These are phyloP conservation scores for Colletotrichum kahawae DNA, from an alignment of 2,329 filamentous ascomycete genomes.

Conservation along the genomic window DNA sequence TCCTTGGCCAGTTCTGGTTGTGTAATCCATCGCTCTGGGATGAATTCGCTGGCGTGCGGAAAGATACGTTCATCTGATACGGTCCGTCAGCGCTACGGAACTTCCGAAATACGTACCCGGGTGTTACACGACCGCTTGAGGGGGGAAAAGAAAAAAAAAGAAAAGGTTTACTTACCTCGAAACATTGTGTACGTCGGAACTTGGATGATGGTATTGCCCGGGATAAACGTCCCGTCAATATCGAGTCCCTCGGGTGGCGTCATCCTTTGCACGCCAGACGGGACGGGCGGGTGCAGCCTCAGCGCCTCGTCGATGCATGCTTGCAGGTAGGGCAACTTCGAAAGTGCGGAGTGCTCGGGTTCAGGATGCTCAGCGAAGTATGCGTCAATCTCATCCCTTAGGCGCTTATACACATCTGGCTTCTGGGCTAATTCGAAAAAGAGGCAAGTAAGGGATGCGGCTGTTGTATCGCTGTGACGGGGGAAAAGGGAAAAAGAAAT, in stretches of 20 bases:
- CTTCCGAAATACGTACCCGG: background rate
- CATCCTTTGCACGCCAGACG: constrained; percentile 36
- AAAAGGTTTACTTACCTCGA: constrained; percentile 14
- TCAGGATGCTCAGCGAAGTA: constrained; percentile 15
- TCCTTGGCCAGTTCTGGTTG: constrained; percentile 25
- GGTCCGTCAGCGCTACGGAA: background rate
- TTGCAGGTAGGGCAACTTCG: constrained; percentile 33
- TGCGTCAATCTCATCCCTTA: constrained; percentile 23
- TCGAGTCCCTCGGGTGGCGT: constrained; percentile 41
- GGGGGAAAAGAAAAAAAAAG: background rate
- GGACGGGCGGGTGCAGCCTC: constrained; percentile 41
- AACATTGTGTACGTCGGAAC: constrained; percentile 31
- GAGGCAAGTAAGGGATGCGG: constrained; percentile 21
- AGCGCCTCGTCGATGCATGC: constrained; percentile 45
- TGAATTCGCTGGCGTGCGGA: constrained; percentile 25
- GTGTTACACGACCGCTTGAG: background rate
- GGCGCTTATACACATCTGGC: background rate
- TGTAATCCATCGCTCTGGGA: constrained; percentile 28
- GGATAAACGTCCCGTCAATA: constrained; percentile 37
- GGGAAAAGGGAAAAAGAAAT: background rate
- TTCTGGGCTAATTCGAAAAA: constrained; percentile 21
- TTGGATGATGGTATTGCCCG: constrained; percentile 38
- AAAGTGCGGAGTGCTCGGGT: constrained; percentile 24
- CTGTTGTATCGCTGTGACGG: constrained; percentile 21
- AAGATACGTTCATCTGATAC: constrained; percentile 25